A percentile compares a stretch with the other conserved stretches of the same genome.
Evolutionary conservation across 75 land plant species (phyloP).

Genomic region (Adiantum capillusveneris): DNA sequence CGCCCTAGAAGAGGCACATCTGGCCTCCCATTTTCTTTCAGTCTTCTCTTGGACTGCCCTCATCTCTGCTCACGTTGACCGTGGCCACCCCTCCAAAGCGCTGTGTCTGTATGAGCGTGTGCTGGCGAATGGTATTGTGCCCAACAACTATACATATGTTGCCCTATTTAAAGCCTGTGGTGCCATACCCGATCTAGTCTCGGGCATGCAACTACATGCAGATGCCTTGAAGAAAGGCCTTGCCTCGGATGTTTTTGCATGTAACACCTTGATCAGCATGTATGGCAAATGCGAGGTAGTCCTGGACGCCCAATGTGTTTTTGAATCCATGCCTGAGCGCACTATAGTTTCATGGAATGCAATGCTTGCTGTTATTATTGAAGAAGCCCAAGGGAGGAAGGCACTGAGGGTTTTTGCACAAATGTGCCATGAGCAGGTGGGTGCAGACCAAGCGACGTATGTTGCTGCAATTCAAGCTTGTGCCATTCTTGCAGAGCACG

Average conservation of each 20-base stretch:
- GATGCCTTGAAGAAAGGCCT: slow-evolving; percentile 15
- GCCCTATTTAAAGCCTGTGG: slow-evolving; percentile 13
- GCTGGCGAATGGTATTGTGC: slow-evolving; percentile 2
- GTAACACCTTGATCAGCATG: slow-evolving; percentile 24
- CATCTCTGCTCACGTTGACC: slow-evolving; percentile 7
- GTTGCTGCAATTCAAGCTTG: slow-evolving; percentile 8
- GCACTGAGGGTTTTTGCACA: not conserved
- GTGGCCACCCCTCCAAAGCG: not conserved
- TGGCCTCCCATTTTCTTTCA: not conserved
- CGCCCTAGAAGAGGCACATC: no score
- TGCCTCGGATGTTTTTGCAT: slow-evolving; percentile 12
- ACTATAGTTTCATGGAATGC: slow-evolving; percentile 7
- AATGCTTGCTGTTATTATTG: not conserved
- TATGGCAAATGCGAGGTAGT: slow-evolving; percentile 12
- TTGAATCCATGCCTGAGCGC: slow-evolving; percentile 6
- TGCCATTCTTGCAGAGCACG: slow-evolving; percentile 1
- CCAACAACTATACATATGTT: slow-evolving; percentile 22
- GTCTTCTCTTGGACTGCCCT: slow-evolving; percentile 26
- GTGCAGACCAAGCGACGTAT: slow-evolving; percentile 1
- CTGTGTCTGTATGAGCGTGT: slow-evolving; percentile 9
- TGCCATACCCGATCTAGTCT: not conserved
- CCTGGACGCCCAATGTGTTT: slow-evolving; percentile 13
- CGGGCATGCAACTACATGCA: slow-evolving; percentile 14
- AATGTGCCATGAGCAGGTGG: not conserved
- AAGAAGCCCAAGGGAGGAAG: not conserved